phyloP scores from a whole-genome alignment of 2,329 filamentous ascomycete genomes.

The Rhinocladiella mackenziei region DNA sequence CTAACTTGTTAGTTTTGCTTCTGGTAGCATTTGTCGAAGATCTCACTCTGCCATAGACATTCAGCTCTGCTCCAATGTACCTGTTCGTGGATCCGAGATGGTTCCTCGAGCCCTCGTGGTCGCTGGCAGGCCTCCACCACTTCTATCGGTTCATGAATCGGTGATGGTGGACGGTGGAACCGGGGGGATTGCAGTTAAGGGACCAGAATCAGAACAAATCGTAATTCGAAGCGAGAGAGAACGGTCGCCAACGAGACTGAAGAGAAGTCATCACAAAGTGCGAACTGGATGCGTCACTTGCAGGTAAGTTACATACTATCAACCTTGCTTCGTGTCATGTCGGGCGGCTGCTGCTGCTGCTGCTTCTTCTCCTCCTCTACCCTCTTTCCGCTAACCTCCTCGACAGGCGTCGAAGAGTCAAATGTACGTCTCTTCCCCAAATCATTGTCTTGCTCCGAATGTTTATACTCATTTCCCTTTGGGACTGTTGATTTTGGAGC shows the following conservation, averaged over 20 bases:
- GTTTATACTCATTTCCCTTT: too few relatives aligned
- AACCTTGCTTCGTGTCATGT: not conserved
- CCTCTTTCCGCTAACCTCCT: slow-evolving; percentile 1
- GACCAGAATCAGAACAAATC: not conserved
- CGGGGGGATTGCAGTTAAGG: not conserved
- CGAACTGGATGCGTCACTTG: slow-evolving; percentile 19
- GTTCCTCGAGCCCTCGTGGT: slow-evolving; percentile 12
- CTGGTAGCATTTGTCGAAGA: not conserved
- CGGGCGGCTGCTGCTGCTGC: too few relatives aligned
- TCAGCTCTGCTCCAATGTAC: slow-evolving; percentile 7
- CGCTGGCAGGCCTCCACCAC: slow-evolving; percentile 8
- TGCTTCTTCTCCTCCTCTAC: not conserved
- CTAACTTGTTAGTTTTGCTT: not conserved
- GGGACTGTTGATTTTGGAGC: too few relatives aligned
- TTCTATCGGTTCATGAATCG: not conserved
- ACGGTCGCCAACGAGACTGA: slow-evolving; percentile 16
- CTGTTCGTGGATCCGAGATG: slow-evolving; percentile 4
- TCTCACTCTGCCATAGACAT: not conserved
- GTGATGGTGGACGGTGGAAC: not conserved
- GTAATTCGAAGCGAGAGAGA: slow-evolving; percentile 2
- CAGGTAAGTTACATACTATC: slow-evolving; percentile 11
- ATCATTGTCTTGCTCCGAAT: too few relatives aligned
- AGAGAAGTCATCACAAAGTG: slow-evolving; percentile 21
- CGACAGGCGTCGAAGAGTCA: slow-evolving; percentile 19
- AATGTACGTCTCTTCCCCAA: slow-evolving; percentile 22